Evolutionary conservation across 2,329 filamentous ascomycete species (phyloP).

Genomic region (Didymella arachidicola): DNA sequence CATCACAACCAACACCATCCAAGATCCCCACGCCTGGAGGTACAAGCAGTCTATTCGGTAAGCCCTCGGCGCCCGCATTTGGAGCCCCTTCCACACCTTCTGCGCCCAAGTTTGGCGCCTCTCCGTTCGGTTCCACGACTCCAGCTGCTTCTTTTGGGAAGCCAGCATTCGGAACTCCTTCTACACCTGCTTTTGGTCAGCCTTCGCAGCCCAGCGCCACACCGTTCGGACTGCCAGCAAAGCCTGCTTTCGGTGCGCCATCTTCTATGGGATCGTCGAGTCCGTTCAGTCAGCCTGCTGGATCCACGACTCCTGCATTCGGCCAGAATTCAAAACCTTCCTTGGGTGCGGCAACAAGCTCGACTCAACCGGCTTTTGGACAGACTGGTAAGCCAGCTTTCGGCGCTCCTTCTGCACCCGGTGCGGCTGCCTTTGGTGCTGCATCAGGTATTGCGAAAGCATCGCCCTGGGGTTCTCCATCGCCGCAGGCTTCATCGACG

Average conservation of each 20-base stretch:
- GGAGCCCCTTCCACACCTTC: conserved; percentile 31
- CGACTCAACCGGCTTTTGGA: conserved; percentile 22
- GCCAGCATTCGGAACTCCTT: conserved; percentile 13
- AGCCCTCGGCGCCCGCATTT: conserved; percentile 33
- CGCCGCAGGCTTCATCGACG: conserved; percentile 30
- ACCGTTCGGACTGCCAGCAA: conserved; percentile 29
- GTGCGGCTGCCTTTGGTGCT: conserved; percentile 41
- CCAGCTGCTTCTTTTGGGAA: conserved; percentile 11
- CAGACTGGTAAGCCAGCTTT: conserved; percentile 22
- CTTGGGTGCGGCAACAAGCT: conserved; percentile 16
- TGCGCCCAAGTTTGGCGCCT: conserved; percentile 34
- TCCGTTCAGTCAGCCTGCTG: conserved; percentile 36
- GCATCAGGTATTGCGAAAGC: conserved; percentile 30
- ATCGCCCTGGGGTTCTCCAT: conserved; percentile 35
- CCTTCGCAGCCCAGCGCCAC: conserved; percentile 19
- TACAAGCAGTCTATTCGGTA: conserved; percentile 17
- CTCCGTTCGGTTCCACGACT: conserved; percentile 20
- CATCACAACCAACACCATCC: conserved; percentile 27
- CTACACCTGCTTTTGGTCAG: conserved; percentile 24
- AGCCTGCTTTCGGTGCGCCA: conserved; percentile 40
- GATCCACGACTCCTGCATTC: conserved; percentile 36
- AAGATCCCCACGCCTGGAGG: conserved; percentile 24
- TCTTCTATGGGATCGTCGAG: conserved; percentile 26
- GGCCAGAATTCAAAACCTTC: conserved; percentile 31
- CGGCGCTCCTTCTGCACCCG: conserved; percentile 35